Conservation (phyloP, 2,329 filamentous ascomycete species). For the Triangularia setosa region DNA sequence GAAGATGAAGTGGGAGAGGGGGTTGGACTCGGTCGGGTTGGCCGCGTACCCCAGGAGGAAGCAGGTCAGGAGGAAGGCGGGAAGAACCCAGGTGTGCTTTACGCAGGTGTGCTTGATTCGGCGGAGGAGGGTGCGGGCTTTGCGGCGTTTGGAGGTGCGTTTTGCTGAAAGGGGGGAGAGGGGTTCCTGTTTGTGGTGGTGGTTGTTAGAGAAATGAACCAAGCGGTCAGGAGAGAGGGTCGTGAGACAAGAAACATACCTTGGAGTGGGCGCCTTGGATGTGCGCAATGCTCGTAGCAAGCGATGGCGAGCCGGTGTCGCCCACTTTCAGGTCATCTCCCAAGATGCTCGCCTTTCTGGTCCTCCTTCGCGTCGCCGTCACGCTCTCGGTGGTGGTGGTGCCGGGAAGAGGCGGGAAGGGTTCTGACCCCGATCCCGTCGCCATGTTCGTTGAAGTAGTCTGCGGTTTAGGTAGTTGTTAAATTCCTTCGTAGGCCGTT, state of each 20-base stretch:
- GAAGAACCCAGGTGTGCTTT: constrained; percentile 61
- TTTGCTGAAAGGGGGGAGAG: constrained; percentile 33
- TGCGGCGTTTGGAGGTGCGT: constrained; percentile 51
- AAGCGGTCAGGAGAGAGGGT: constrained; percentile 19
- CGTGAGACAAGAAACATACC: constrained; percentile 1
- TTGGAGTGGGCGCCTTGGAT: constrained; percentile 29
- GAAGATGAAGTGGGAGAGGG: constrained; percentile 77
- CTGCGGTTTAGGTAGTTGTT: background rate
- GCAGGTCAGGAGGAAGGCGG: constrained; percentile 62
- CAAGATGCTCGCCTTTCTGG: constrained; percentile 54
- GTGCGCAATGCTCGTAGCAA: constrained; percentile 50
- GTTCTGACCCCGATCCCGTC: constrained; percentile 36
- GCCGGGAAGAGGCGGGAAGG: constrained; percentile 53
- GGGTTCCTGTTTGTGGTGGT: constrained; percentile 21
- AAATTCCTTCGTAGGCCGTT: background rate
- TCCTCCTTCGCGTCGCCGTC: constrained; percentile 40
- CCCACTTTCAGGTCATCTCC: constrained; percentile 51
- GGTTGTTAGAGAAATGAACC: background rate
- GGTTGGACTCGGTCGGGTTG: constrained; percentile 75
- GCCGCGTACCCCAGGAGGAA: constrained; percentile 67
- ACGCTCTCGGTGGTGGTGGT: constrained; percentile 32
- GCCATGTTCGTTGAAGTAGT: background rate
- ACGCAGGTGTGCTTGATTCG: constrained; percentile 49
- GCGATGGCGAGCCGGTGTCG: constrained; percentile 52
- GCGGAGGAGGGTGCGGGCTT: constrained; percentile 50